phyloP scores from a whole-genome alignment of 352 stramenopile species.

The Pythium monospermum region DNA sequence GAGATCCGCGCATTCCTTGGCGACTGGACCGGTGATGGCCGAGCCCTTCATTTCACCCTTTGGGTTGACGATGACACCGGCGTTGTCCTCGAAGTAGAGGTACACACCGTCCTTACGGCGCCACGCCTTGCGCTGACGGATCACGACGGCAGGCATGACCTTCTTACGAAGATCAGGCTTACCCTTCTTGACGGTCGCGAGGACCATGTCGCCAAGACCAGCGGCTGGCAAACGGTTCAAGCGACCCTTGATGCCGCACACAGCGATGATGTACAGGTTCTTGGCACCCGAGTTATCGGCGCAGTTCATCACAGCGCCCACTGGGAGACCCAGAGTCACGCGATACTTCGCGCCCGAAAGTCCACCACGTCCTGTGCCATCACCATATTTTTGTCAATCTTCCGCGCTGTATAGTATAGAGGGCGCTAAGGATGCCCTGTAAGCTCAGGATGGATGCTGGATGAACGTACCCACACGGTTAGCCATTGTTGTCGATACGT shows the following conservation, averaged over 20 bases:
- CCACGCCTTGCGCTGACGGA: slow-evolving; percentile 99
- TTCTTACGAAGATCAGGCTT: slow-evolving; percentile 99
- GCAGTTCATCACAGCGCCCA: slow-evolving; percentile 99
- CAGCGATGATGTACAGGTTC: slow-evolving; percentile 99
- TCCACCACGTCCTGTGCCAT: slow-evolving; percentile 90
- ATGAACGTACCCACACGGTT: slow-evolving; percentile 64
- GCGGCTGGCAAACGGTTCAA: slow-evolving; percentile 99
- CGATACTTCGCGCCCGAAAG: slow-evolving; percentile 99
- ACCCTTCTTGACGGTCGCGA: slow-evolving; percentile 99
- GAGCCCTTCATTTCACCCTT: slow-evolving; percentile 99
- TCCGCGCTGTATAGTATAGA: not conserved
- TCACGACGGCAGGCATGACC: slow-evolving; percentile 99
- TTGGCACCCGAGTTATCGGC: slow-evolving; percentile 99
- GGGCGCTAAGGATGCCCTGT: not conserved
- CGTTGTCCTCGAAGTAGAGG: slow-evolving; percentile 99
- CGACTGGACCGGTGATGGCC: slow-evolving; percentile 98
- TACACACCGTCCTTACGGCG: slow-evolving; percentile 99
- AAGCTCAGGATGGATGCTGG: not conserved
- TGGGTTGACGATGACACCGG: slow-evolving; percentile 99
- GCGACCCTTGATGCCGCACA: slow-evolving; percentile 98
- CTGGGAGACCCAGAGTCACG: slow-evolving; percentile 98
- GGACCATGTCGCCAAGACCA: slow-evolving; percentile 99
- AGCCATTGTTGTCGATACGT: slow-evolving; percentile 74
- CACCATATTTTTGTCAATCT: not conserved
- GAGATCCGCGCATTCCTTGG: slow-evolving; percentile 99